Conservation (phyloP, 441 rosid genomes). For the Eutrema salsugineum region DNA sequence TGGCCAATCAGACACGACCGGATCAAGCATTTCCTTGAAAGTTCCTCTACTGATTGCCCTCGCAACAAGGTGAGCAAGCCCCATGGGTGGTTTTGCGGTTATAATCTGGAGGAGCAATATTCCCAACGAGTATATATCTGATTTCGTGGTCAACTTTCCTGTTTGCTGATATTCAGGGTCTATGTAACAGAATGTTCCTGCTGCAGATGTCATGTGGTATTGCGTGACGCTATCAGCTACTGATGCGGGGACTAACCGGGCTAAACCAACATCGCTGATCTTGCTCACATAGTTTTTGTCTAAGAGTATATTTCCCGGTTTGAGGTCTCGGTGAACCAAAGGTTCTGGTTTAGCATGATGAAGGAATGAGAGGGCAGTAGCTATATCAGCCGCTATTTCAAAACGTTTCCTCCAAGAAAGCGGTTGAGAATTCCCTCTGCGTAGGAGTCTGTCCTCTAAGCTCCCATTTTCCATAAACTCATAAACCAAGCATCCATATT, state of each 20-base stretch:
- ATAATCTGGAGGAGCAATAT: constrained; percentile 61
- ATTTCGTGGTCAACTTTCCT: constrained; percentile 60
- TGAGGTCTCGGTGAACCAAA: constrained; percentile 74
- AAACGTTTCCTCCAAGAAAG: constrained; percentile 59
- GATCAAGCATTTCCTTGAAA: constrained; percentile 55
- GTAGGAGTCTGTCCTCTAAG: constrained; percentile 60
- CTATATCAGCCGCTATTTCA: constrained; percentile 60
- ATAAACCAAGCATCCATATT: constrained; percentile 67
- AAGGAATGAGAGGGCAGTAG: constrained; percentile 61
- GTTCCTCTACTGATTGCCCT: constrained; percentile 53
- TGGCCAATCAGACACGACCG: constrained; percentile 54
- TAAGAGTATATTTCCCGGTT: constrained; percentile 76
- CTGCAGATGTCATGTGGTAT: constrained; percentile 68
- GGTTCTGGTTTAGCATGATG: constrained; percentile 85
- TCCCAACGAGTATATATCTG: constrained; percentile 68
- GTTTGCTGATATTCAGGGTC: constrained; percentile 84
- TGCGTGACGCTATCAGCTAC: constrained; percentile 64
- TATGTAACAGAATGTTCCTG: constrained; percentile 76
- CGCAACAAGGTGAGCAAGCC: constrained; percentile 55
- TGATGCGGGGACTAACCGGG: constrained; percentile 65
- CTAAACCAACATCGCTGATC: constrained; percentile 79
- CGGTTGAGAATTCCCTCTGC: constrained; percentile 46
- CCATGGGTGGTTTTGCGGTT: constrained; percentile 71
- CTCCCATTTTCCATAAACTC: constrained; percentile 69
- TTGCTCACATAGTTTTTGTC: constrained; percentile 67